phyloP scores from a whole-genome alignment of 208 protist species.

The Leishmania tarentolae region DNA sequence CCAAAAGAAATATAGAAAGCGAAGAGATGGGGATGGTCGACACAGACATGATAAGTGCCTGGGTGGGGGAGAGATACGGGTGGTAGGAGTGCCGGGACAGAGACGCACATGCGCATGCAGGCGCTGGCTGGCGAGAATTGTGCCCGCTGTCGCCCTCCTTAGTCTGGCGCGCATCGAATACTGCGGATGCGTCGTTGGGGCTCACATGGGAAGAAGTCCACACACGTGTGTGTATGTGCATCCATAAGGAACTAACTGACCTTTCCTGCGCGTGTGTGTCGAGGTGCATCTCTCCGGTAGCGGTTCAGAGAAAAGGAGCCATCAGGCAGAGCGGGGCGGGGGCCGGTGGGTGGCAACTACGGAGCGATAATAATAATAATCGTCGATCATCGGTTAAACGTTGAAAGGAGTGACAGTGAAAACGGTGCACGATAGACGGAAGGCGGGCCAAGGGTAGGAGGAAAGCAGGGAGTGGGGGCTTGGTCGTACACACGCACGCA shows the following conservation, averaged over 20 bases:
- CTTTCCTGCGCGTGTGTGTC: background rate
- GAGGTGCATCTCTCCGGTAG: background rate
- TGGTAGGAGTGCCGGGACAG: background rate
- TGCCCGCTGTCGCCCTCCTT: background rate
- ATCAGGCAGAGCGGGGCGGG: background rate
- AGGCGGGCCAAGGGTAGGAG: background rate
- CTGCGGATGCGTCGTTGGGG: background rate
- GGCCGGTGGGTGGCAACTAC: background rate
- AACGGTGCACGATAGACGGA: constrained; percentile 5
- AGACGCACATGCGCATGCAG: background rate
- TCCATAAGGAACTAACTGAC: background rate
- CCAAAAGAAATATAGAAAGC: background rate
- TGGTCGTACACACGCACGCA: background rate
- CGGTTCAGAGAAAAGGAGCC: background rate
- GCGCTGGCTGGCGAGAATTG: background rate
- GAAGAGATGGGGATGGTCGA: background rate
- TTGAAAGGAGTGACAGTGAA: background rate
- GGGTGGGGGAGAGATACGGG: background rate
- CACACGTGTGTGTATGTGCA: background rate
- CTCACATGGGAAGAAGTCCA: background rate
- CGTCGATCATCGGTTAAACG: background rate
- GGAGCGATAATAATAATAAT: background rate
- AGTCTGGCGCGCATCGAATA: background rate
- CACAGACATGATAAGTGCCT: background rate
- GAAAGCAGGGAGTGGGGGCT: background rate